Base-by-base conservation (phyloP, 306 rosid species). In the Rosa lucieae region DNA sequence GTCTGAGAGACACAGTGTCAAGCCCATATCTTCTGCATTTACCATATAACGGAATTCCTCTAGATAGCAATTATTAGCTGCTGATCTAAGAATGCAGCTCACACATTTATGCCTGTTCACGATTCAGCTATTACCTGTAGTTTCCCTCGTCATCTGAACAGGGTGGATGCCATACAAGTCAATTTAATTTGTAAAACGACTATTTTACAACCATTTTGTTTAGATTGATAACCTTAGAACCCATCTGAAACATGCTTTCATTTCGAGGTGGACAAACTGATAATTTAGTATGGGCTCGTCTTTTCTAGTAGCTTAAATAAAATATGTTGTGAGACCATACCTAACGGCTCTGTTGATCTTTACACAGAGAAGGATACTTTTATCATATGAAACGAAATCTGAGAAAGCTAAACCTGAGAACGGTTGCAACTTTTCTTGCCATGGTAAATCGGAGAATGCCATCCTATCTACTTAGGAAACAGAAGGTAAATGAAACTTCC, bases 351-450 rank as follows among this genome's bases (percentile, higher is more conserved):
- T 75, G 53, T 3, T 63, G 48, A 75, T 61, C 44, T 10, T 66
- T 32, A 69, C 74, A 67, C 96, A 95, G 97, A 91, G 80, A 82
- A 90, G 15, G 89, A 47, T 91, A 65, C 84, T 92, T 79, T 90
- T 92, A 5, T 84, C 90, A 3, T 83, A 95, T 74, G 88, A 77
- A 53, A 75, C 78, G 8, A 80, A 80, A 77, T 17, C 77, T 2
- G 87, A 82, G 81, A 87, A 79, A 84, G 72, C 74, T 18, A 90
- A 83, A 87, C 75, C 84, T 6, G 84, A 72, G 70, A 77, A 73
- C 62, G 47, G 65, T 26, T 55, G 12, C 67, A 75, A 73, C 87
- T 78, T 82, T 32, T 42, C 88, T 56, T 62, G 76, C 79, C 52
- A 70, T 17, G 78, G 52, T 23, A 87, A 85, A 82, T 83, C 95